These are phyloP conservation scores for Mycena albidolilacea DNA, from an alignment of 768 basidiomycete genomes.

Conservation along the genomic window DNA sequence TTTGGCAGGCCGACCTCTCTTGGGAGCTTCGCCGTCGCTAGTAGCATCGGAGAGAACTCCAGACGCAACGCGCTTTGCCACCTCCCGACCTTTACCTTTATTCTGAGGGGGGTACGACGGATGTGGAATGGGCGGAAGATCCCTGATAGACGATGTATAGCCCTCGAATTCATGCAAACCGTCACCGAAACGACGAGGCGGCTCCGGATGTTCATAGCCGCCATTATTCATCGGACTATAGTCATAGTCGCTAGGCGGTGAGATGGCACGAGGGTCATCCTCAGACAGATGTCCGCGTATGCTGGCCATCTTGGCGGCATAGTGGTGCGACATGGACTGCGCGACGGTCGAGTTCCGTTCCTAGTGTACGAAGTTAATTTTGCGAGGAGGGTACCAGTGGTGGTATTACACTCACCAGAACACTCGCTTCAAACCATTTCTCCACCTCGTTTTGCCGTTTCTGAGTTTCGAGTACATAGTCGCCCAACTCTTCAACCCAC, in stretches of 20 bases:
- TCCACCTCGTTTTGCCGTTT: conserved; percentile 82
- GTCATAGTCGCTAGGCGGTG: conserved; percentile 51
- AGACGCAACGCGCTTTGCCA: conserved; percentile 65
- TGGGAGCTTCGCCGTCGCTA: conserved; percentile 67
- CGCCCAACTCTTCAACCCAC: conserved; percentile 79
- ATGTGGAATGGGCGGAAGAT: conserved; percentile 51
- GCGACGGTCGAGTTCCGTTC: conserved; percentile 80
- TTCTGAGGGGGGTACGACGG: conserved; percentile 44
- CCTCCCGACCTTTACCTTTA: conserved; percentile 63
- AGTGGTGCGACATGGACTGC: conserved; percentile 69
- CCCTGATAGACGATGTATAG: conserved; percentile 59
- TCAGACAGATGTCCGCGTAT: conserved; percentile 49
- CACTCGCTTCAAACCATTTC: conserved; percentile 78
- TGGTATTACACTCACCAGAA: conserved; percentile 63
- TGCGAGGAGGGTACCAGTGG: conserved; percentile 10
- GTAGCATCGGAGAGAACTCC: conserved; percentile 69
- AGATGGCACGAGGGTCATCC: conserved; percentile 46
- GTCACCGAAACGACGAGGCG: conserved; percentile 46
- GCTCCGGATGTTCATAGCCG: conserved; percentile 41
- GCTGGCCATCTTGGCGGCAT: conserved; percentile 64
- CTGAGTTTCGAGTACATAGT: conserved; percentile 80
- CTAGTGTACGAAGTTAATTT: conserved; percentile 54
- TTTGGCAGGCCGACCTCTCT: conserved; percentile 67
- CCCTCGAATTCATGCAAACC: conserved; percentile 54
- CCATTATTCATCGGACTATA: conserved; percentile 43